Percentiles rank a stretch among this genome's conserved stretches.
phyloP scores from a whole-genome alignment of 305 asterid genomes.

The Ilex paraguariensis region DNA sequence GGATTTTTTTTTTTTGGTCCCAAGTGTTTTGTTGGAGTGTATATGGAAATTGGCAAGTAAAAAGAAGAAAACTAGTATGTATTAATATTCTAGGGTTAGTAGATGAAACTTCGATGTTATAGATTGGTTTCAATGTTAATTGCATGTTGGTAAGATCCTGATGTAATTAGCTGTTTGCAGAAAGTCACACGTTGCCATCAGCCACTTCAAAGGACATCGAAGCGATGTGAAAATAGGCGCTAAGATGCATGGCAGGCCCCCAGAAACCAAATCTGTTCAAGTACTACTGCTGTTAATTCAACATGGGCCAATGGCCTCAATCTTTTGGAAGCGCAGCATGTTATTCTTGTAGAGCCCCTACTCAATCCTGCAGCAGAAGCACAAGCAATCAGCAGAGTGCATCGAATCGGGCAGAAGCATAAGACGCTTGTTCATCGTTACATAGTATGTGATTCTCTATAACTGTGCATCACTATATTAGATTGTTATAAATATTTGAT shows the following conservation, averaged over 20 bases:
- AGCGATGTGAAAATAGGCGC: conserved; percentile 30
- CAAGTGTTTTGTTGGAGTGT: no score
- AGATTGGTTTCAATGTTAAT: no score
- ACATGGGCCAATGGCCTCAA: conserved; percentile 94
- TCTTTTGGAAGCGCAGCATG: conserved; percentile 96
- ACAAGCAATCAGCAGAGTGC: conserved; percentile 97
- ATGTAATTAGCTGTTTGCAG: conserved; percentile 25
- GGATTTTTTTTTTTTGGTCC: no score
- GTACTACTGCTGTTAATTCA: conserved; percentile 81
- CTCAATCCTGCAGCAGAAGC: conserved; percentile 98
- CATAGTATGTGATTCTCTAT: conserved; percentile 51
- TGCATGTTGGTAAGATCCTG: no score
- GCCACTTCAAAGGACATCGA: conserved; percentile 64
- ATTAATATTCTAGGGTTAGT: no score
- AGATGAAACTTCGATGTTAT: no score
- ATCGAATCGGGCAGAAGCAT: conserved; percentile 85
- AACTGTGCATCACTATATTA: no score
- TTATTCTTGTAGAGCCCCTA: conserved; percentile 88
- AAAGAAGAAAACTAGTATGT: no score
- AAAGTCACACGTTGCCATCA: conserved; percentile 78
- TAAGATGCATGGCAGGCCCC: conserved; percentile 22
- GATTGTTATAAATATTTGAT: no score
- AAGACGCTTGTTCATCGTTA: conserved; percentile 92
- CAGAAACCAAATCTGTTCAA: conserved; percentile 47
- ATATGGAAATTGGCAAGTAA: no score